phyloP scores from a whole-genome alignment of 805 yeast genomes.

The Saccharomyces jurei region DNA sequence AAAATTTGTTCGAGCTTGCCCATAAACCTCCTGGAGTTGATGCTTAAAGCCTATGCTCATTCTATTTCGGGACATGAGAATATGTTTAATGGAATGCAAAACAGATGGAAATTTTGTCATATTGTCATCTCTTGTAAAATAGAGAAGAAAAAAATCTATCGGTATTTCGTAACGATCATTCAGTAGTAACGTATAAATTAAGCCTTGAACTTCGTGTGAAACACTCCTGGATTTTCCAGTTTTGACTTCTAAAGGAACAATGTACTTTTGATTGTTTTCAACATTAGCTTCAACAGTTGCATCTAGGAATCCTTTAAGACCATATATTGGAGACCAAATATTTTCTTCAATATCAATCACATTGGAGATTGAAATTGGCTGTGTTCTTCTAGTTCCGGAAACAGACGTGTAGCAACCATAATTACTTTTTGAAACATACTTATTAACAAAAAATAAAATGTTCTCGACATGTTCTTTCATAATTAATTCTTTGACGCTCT shows the following conservation, averaged over 20 bases:
- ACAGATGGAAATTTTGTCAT: constrained; percentile 48
- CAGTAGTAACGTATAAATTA: constrained; percentile 69
- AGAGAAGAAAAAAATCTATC: constrained; percentile 55
- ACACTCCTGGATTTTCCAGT: constrained; percentile 62
- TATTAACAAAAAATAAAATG: constrained; percentile 45
- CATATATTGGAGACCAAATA: constrained; percentile 86
- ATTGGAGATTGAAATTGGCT: constrained; percentile 47
- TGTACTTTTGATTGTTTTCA: constrained; percentile 33
- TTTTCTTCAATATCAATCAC: constrained; percentile 83
- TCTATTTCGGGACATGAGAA: constrained; percentile 65
- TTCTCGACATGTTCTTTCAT: constrained; percentile 41
- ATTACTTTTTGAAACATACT: constrained; percentile 34
- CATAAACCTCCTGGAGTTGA: constrained; percentile 20
- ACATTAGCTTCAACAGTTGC: constrained; percentile 64
- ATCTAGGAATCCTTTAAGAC: constrained; percentile 83
- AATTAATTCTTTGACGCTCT: constrained; percentile 37
- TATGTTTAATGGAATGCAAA: constrained; percentile 50
- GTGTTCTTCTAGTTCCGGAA: constrained; percentile 28
- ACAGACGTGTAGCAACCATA: constrained; percentile 18
- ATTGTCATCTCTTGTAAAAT: constrained; percentile 58
- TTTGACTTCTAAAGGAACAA: constrained; percentile 83
- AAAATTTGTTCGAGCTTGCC: constrained; percentile 12
- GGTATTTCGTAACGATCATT: constrained; percentile 73
- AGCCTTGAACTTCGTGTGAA: constrained; percentile 78
- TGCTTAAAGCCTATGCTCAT: constrained; percentile 52